Percentiles rank a stretch among this genome's conserved stretches.
Conservation (phyloP, 192 early-diverging fungal species). For the Nowakowskiella sp. region DNA sequence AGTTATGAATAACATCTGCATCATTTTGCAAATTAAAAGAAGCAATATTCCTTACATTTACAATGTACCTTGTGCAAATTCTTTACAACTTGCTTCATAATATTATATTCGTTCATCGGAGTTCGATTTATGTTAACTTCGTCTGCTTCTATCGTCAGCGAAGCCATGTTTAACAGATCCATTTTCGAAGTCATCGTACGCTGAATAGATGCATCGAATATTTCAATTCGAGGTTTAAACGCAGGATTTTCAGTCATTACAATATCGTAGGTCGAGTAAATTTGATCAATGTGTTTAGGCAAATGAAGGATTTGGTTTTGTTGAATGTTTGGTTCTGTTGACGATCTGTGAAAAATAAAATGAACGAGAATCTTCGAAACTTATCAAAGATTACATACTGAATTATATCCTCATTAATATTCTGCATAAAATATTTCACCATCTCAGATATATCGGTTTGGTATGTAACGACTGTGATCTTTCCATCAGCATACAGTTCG, state of each 20-base stretch:
- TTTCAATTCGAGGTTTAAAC: too few species aligned
- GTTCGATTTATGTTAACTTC: conserved; percentile 8
- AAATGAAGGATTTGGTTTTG: conserved; percentile 10
- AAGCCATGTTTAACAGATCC: neutral
- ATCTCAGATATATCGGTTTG: conserved; percentile 2
- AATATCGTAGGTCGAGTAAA: too few species aligned
- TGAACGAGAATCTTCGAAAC: conserved; percentile 3
- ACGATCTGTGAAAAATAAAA: conserved; percentile 2
- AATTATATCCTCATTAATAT: conserved; percentile 1
- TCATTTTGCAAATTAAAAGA: neutral
- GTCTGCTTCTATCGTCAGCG: neutral
- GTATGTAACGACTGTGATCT: neutral
- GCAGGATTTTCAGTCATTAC: too few species aligned
- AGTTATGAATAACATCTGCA: conserved; percentile 29
- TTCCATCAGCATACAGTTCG: neutral
- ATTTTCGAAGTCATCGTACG: conserved; percentile 23
- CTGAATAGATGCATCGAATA: too few species aligned
- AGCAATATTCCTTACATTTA: neutral
- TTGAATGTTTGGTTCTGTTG: conserved; percentile 10
- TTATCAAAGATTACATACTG: too few species aligned
- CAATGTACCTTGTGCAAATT: conserved; percentile 12
- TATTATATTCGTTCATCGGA: neutral
- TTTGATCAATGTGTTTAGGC: too few species aligned
- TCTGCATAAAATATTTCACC: conserved; percentile 8
- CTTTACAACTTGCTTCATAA: conserved; percentile 12